A percentile compares a stretch with the other conserved stretches of the same genome.
phyloP scores from a whole-genome alignment of 352 stramenopile species.

The Pythium vanterpoolii region DNA sequence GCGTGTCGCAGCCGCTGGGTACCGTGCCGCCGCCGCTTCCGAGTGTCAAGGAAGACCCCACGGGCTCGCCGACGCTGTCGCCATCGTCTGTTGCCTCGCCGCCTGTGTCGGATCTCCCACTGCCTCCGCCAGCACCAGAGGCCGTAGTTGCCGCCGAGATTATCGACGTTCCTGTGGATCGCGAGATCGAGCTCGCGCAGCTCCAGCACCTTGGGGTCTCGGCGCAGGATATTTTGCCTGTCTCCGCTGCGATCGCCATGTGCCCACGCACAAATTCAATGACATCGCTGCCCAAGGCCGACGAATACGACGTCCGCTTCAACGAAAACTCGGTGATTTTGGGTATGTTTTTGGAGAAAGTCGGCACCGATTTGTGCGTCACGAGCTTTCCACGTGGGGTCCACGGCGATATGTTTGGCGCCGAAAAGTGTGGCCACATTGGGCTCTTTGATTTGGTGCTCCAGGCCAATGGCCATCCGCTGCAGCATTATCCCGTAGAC shows the following conservation, averaged over 20 bases:
- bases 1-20: conserved; percentile 34
- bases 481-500: conserved; percentile 82
- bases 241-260: conserved; percentile 79
- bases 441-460: conserved; percentile 65
- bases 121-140: conserved; percentile 2
- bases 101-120: conserved; percentile 5
- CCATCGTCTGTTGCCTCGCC: conserved; percentile 8
- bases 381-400: conserved; percentile 69
- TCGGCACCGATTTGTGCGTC: conserved; percentile 71
- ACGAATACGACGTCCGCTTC: conserved; percentile 82
- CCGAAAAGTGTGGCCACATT: conserved; percentile 74
- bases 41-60: conserved; percentile 19
- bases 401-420: conserved; percentile 66
- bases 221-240: conserved; percentile 70
- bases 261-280: conserved; percentile 72
- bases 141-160: conserved; percentile 12
- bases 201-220: conserved; percentile 45
- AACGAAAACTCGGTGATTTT: conserved; percentile 63
- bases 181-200: conserved; percentile 51
- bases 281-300: conserved; percentile 40
- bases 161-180: conserved; percentile 48
- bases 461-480: conserved; percentile 75
- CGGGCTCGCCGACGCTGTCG: conserved; percentile 12
- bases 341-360: conserved; percentile 78
- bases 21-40: conserved; percentile 13